Percentiles rank a stretch among this genome's conserved stretches.
These are phyloP conservation scores for Eucalyptus marginata DNA, from an alignment of 345 rosid genomes.

Conservation along the genomic window DNA sequence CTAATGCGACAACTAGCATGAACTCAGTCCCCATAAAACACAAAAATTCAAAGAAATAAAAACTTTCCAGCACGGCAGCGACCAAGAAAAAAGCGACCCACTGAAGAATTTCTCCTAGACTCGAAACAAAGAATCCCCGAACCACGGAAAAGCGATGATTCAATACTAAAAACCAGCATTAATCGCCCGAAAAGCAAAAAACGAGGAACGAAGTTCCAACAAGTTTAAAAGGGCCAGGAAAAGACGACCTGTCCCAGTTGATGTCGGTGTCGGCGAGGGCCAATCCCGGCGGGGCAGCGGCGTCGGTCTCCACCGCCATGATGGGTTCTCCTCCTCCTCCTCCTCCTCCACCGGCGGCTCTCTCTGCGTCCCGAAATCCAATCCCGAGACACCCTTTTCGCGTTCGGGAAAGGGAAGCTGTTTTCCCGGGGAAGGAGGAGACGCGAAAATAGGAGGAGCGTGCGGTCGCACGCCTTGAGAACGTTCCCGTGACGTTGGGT, in stretches of 20 bases:
- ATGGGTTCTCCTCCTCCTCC: not conserved
- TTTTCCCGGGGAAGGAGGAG: not conserved
- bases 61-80: not conserved
- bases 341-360: not conserved
- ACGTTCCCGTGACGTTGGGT: not conserved
- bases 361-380: not conserved
- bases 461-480: not conserved
- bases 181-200: not conserved
- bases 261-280: constrained; percentile 51
- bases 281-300: constrained; percentile 6
- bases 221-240: not conserved
- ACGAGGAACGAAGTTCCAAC: not conserved
- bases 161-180: not conserved
- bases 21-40: not conserved
- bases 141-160: not conserved
- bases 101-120: not conserved
- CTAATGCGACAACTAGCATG: not conserved
- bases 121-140: not conserved
- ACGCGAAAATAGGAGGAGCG: not conserved
- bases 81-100: not conserved
- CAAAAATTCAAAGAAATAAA: not conserved
- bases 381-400: not conserved
- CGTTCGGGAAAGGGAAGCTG: not conserved
- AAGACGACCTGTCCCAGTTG: constrained; percentile 41
- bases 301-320: constrained; percentile 6